Percentiles rank a stretch among this genome's conserved stretches.
Conservation (phyloP, 208 protist species). For the Phytomonas francai region DNA sequence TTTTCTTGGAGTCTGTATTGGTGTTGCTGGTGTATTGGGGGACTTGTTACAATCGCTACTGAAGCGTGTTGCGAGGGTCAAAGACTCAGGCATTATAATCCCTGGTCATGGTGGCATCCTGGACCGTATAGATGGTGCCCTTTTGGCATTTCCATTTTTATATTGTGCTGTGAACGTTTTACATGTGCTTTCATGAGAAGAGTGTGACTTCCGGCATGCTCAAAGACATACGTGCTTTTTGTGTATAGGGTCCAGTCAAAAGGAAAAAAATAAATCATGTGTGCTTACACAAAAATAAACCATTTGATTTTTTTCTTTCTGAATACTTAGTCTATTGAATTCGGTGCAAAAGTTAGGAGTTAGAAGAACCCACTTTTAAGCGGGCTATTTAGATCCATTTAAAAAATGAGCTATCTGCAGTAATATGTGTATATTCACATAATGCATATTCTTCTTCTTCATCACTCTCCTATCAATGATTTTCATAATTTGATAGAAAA, state of each 20-base stretch:
- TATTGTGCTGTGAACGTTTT: constrained; percentile 35
- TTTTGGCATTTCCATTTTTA: constrained; percentile 71
- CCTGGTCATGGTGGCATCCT: constrained; percentile 87
- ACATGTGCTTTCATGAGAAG: neutral
- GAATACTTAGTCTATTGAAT: neutral
- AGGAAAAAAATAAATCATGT: neutral
- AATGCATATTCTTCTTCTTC: neutral
- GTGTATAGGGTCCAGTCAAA: too few relatives aligned
- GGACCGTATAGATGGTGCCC: constrained; percentile 83
- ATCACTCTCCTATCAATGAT: neutral
- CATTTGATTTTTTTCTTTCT: neutral
- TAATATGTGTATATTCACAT: neutral
- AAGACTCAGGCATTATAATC: constrained; percentile 80
- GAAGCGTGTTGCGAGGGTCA: constrained; percentile 79
- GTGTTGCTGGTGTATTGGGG: constrained; percentile 67
- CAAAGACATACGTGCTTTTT: neutral
- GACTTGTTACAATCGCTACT: constrained; percentile 86
- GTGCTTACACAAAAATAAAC: neutral
- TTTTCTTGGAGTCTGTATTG: constrained; percentile 46
- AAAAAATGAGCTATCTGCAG: neutral
- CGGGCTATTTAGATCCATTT: neutral
- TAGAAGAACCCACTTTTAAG: neutral
- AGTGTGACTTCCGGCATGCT: neutral
- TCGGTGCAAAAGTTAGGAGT: neutral
- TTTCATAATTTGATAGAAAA: neutral